phyloP scores from a whole-genome alignment of 176 grass and related monocot genomes.

The Olyra latifolia region DNA sequence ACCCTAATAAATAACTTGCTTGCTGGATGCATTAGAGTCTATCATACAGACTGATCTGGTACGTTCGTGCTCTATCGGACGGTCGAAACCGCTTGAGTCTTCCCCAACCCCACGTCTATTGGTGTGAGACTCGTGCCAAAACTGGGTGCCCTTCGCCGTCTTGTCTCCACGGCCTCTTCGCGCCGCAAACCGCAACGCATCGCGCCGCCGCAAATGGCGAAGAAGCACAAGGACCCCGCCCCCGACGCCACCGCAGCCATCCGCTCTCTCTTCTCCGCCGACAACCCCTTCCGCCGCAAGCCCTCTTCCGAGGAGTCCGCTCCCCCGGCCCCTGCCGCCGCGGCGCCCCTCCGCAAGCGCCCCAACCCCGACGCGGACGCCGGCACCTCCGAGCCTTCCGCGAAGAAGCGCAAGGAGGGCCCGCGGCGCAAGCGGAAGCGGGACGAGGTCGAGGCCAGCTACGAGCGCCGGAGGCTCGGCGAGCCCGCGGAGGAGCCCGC shows the following conservation, averaged over 20 bases:
- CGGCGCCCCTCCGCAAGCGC: conserved; percentile 4
- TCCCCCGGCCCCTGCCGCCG: neutral
- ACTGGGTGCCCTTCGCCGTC: neutral
- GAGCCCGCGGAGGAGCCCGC: neutral
- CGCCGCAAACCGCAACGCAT: conserved; percentile 21
- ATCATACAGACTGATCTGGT: neutral
- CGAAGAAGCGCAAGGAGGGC: conserved; percentile 31
- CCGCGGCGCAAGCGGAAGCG: conserved; percentile 43
- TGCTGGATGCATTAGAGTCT: too few relatives aligned
- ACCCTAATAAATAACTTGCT: conserved; percentile 38
- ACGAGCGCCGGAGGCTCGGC: conserved; percentile 15
- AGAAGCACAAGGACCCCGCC: conserved; percentile 46
- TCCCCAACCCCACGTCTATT: conserved; percentile 27
- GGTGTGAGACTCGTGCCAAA: neutral
- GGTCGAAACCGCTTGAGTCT: neutral
- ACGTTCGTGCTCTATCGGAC: neutral
- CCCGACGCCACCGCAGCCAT: conserved; percentile 23
- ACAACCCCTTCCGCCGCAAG: conserved; percentile 70
- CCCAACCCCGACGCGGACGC: neutral
- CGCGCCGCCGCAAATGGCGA: conserved; percentile 42
- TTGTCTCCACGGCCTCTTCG: neutral
- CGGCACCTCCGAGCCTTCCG: neutral
- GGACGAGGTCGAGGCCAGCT: conserved; percentile 44
- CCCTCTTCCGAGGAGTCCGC: conserved; percentile 11
- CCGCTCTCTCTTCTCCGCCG: conserved; percentile 56